Evolutionary conservation across 352 stramenopile genomes (phyloP).

Genomic region (Phytopythium kandeliae): DNA sequence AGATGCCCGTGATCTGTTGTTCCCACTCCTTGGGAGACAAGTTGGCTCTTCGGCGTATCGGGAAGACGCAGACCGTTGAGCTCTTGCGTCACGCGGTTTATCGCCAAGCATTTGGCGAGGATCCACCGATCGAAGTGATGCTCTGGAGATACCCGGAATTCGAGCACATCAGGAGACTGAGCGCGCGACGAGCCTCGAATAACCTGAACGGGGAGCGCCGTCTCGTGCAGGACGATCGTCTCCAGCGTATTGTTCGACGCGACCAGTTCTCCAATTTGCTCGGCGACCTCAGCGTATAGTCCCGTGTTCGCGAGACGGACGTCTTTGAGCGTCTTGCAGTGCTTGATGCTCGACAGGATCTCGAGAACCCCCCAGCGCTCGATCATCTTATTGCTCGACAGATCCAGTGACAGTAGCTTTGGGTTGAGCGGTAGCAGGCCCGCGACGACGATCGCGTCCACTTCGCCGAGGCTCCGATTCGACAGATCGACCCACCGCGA

Average conservation of each 20-base stretch:
- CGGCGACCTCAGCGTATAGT: slow-evolving; percentile 48
- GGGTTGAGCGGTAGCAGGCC: slow-evolving; percentile 48
- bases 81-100: slow-evolving; percentile 58
- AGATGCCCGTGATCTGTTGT: neutral
- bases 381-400: slow-evolving; percentile 50
- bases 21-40: slow-evolving; percentile 11
- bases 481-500: slow-evolving; percentile 55
- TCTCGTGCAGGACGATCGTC: slow-evolving; percentile 54
- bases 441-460: slow-evolving; percentile 61
- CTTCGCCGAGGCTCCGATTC: slow-evolving; percentile 28
- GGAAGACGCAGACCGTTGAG: slow-evolving; percentile 52
- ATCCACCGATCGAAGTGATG: slow-evolving; percentile 69
- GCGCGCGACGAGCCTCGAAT: slow-evolving; percentile 32
- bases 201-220: slow-evolving; percentile 36
- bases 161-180: slow-evolving; percentile 19
- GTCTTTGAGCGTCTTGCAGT: slow-evolving; percentile 45
- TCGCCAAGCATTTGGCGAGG: slow-evolving; percentile 49
- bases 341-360: slow-evolving; percentile 43
- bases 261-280: slow-evolving; percentile 52
- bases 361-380: slow-evolving; percentile 45
- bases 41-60: slow-evolving; percentile 4
- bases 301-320: slow-evolving; percentile 53
- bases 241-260: slow-evolving; percentile 49
- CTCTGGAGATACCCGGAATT: slow-evolving; percentile 15
- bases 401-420: slow-evolving; percentile 53